Evolutionary conservation across 2,329 filamentous ascomycete species (phyloP).

Genomic region (Simplicillium aogashimaense): DNA sequence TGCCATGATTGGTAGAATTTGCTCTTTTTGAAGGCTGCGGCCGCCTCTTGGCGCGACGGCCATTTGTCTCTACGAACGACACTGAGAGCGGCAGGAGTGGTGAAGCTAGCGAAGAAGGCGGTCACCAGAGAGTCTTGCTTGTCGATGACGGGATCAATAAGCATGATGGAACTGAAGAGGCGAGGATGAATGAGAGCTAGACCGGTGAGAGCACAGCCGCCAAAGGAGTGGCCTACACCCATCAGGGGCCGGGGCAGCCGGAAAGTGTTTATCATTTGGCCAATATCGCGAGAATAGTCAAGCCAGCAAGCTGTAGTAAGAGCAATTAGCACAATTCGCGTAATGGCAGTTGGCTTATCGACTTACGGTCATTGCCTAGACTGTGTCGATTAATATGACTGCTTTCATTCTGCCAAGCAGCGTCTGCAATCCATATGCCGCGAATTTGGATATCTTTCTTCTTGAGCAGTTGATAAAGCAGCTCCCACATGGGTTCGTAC

Average conservation of each 20-base stretch:
- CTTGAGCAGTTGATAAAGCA: constrained; percentile 53
- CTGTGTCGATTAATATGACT: constrained; percentile 64
- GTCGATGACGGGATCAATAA: constrained; percentile 78
- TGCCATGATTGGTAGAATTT: constrained; percentile 78
- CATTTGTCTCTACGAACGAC: constrained; percentile 68
- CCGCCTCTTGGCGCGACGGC: constrained; percentile 65
- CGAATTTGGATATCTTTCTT: constrained; percentile 59
- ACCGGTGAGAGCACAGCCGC: constrained; percentile 62
- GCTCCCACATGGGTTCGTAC: constrained; percentile 87
- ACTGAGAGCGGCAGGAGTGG: constrained; percentile 47
- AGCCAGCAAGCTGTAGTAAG: constrained; percentile 61
- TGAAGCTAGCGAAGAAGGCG: constrained; percentile 17
- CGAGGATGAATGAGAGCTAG: constrained; percentile 71
- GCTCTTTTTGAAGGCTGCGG: constrained; percentile 51
- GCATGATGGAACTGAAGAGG: constrained; percentile 62
- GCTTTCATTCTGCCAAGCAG: constrained; percentile 75
- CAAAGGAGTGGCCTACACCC: constrained; percentile 84
- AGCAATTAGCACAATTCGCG: neutral
- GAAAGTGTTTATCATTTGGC: constrained; percentile 78
- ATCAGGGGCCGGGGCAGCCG: constrained; percentile 71
- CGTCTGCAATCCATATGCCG: constrained; percentile 82
- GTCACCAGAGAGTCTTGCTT: constrained; percentile 27
- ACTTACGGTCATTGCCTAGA: constrained; percentile 76
- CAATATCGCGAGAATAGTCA: constrained; percentile 75
- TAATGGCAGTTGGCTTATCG: neutral